Evolutionary conservation across 2,329 filamentous ascomycete species (phyloP), one percentile per base, ranked within the genome.

Genomic region (Alternaria triticimaculans): DNA sequence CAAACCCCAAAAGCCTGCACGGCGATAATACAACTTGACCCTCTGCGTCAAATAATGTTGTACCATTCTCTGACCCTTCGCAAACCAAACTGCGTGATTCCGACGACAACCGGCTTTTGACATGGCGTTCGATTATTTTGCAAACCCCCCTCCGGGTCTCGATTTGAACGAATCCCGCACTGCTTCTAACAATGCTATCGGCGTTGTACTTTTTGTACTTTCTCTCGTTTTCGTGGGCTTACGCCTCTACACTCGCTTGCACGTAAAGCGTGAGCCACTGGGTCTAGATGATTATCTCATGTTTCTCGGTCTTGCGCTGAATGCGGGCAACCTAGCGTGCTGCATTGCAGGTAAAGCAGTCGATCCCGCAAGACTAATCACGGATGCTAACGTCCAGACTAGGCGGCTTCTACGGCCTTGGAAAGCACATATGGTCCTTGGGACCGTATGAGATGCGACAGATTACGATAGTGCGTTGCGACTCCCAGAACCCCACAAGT

Each of bases 341-440:
- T 75, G 72, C 48, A 69, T 74, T 50, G 68, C 70, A 43, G 71
- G 70, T 68, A 62, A 6, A 43, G 12, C 6, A 4, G n/a, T 8
- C 3, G 2, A 20, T 11, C 11, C 5, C 20, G 6, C 26, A 11
- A 63, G 23, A 14, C 14, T 8, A 14, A 9, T 9, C 4, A 33
- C 6, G 5, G 33, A 20, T 41, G 30, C 41, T 54, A 50, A 20
- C 15, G 6, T 41, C 6, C 8, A 37, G n/a, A 2, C 10, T 21
- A 71, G 71, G 68, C 12, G 72, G 70, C 6, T 72, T 62, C 53
- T 75, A 57, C 49, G 70, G 70, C 5, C 65, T 75, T 4, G 72
- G 72, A 15, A 74, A 73, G 53, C 72, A 74, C 33, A 73, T 74
- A 14, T 75, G 69, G 67, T 65, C 68, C 10, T 58, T 74, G 3